Evolutionary conservation across 352 stramenopile species (phyloP).

Genomic region (Saprolegnia diclina): DNA sequence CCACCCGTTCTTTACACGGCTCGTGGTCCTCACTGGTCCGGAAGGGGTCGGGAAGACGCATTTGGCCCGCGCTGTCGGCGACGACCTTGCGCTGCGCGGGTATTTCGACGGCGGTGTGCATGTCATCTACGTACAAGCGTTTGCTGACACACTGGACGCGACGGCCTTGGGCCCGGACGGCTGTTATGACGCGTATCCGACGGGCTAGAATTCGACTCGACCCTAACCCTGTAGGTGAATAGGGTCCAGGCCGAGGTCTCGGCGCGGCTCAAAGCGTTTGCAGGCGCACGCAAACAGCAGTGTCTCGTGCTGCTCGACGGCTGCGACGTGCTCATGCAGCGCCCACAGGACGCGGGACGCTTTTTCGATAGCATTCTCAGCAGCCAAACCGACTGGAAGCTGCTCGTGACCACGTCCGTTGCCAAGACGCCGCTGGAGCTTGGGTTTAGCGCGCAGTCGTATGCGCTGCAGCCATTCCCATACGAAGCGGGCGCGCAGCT

Average conservation of each 20-base stretch:
- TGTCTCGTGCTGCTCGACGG: background rate
- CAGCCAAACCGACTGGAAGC: slow-evolving; percentile 1
- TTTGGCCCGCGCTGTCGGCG: background rate
- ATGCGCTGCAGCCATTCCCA: background rate
- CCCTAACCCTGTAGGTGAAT: background rate
- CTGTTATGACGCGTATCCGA: background rate
- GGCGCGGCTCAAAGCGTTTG: slow-evolving; percentile 7
- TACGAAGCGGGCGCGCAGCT: background rate
- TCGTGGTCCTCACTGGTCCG: background rate
- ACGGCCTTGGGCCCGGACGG: background rate
- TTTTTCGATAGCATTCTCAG: background rate
- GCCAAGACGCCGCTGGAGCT: background rate
- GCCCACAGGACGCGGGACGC: background rate
- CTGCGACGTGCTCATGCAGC: background rate
- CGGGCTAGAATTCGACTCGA: no score
- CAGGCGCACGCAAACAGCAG: background rate
- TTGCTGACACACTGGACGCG: background rate
- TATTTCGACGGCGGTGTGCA: slow-evolving; percentile 5
- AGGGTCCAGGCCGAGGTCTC: slow-evolving; percentile 9
- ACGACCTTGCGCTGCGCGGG: background rate
- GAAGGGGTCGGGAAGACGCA: slow-evolving; percentile 1
- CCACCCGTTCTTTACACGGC: slow-evolving; percentile 3
- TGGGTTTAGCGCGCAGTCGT: background rate
- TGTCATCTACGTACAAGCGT: background rate
- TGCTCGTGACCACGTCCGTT: background rate